Evolutionary conservation across 257 asterid genomes (phyloP), one percentile per base, ranked within the genome.

Genomic region (Mitragyna speciosa): DNA sequence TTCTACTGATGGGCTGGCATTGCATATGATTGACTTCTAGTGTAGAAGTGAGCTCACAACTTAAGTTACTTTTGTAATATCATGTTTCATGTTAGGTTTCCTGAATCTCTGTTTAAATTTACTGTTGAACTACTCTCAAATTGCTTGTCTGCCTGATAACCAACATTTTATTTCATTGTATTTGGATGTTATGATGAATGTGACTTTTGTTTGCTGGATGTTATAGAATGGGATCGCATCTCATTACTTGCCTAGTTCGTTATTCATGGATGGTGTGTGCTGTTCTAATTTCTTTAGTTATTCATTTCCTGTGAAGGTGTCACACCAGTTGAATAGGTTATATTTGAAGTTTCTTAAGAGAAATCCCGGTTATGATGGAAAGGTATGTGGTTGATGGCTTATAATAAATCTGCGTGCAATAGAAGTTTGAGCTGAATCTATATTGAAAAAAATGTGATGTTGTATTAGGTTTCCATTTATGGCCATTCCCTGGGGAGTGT

Each of bases 401-500:
- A 54, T 75, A 59, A 43, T 65, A 76, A 80, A 33, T 73, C 71
- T 75, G 66, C 69, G 16, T 80, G 66, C 61, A 70, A 66, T 80
- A 7, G 10, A n/a, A 28, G 6, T 22, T 76, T 52, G 30, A 59
- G 24, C 72, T 56, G 22, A 20, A 69, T 45, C 41, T 30, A 26
- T 58, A 30, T 47, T 22, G 43, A 75, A 69, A 30, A 30, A 12
- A 28, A 67, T 70, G n/a, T 64, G 68, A 47, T 69, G 66, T 78
- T 73, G 67, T 73, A 66, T 84, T 83, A 95, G 99, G 93, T 95
- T 85, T 95, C 99, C 43, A 59, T 95, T 76, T 95, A 93, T 77
- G 99, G 95, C 45, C 99, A 95, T 90, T 95, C 99, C 76, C 86
- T 95, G 81, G 99, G 99, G 87, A 95, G 99, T 83, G 98, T 95